These are phyloP conservation scores for Acarospora socialis DNA, from an alignment of 2,329 filamentous ascomycete species.

Conservation along the genomic window DNA sequence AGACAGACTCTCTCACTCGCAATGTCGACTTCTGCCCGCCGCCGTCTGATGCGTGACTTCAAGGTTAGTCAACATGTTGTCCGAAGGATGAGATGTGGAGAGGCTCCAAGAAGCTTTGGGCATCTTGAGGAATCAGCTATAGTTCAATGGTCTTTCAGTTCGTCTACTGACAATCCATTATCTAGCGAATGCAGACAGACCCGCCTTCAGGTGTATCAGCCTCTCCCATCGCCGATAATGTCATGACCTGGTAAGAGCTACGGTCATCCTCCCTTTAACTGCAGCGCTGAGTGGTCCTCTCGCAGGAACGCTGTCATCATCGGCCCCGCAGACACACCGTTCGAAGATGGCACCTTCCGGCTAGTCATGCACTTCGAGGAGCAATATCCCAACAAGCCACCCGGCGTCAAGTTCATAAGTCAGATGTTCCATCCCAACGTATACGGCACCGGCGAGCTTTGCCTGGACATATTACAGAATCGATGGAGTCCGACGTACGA, in stretches of 20 bases:
- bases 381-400: slow-evolving; percentile 96
- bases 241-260: slow-evolving; percentile 53
- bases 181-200: slow-evolving; percentile 95
- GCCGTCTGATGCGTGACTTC: slow-evolving; percentile 97
- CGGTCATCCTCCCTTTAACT: slow-evolving; percentile 3
- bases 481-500: slow-evolving; percentile 98
- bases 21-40: slow-evolving; percentile 89
- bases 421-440: slow-evolving; percentile 99
- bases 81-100: too few relatives aligned
- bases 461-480: slow-evolving; percentile 93
- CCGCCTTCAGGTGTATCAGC: slow-evolving; percentile 93
- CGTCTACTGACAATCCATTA: slow-evolving; percentile 12
- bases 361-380: slow-evolving; percentile 99
- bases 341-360: slow-evolving; percentile 94
- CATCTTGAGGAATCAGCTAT: slow-evolving; percentile 4
- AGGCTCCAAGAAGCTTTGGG: too few relatives aligned
- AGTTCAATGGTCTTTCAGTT: slow-evolving; percentile 6
- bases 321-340: slow-evolving; percentile 88
- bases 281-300: slow-evolving; percentile 4
- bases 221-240: slow-evolving; percentile 88
- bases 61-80: slow-evolving; percentile 56
- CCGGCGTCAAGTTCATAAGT: slow-evolving; percentile 95
- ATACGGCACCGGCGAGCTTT: slow-evolving; percentile 91
- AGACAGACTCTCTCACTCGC: slow-evolving; percentile 15
- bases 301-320: slow-evolving; percentile 96